Evolutionary conservation across 2,329 filamentous ascomycete genomes (phyloP), one percentile per base, ranked within the genome.

Genomic region (Cladosporium sp.): DNA sequence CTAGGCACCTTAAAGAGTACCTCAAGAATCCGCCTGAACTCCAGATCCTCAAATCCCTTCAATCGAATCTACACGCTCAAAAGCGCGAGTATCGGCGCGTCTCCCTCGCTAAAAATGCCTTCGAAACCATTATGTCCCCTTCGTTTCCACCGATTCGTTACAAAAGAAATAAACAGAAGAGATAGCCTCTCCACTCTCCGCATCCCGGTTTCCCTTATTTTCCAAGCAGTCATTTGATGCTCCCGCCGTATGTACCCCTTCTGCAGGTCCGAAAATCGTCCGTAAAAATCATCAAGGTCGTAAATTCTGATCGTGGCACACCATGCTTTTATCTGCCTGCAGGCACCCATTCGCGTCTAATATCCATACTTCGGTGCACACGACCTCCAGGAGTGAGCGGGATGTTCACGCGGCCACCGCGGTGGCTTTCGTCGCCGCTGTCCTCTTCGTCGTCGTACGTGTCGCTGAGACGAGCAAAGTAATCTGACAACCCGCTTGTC

Each of bases 391-490:
- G 87, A 0, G 87, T 90, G 21, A 90, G 79, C 24, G 88, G 87
- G 12, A 88, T 81, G 70, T 88, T 86, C 15, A 84, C 79, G 21
- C 82, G 76, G 15, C 78, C 78, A 14, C 67, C 63, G 3, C 52
- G 44, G 47, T 68, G 66, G 4, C 55, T 66, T n/a, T 72, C 68
- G 30, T 72, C 72, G 12, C 69, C 70, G 14, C 71, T 69, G 38
- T 83, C 82, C 38, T 85, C 84, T 47, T 86, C 84, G 4, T 64
- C 61, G 51, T 81, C 82, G 67, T 84, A 84, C 4, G 81, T 78
- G 69, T 92, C 86, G 0, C 91, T 91, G 47, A 96, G 80, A 0
- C 93, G 87, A 0, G 89, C 83, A 76, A 97, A 97, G 77, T 97
- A 97, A 74, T 97, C 93, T 1, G 92, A 91, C 57, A 97, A 78